These are phyloP conservation scores for Apiospora arundinis DNA, from an alignment of 2,329 filamentous ascomycete species.

Conservation along the genomic window DNA sequence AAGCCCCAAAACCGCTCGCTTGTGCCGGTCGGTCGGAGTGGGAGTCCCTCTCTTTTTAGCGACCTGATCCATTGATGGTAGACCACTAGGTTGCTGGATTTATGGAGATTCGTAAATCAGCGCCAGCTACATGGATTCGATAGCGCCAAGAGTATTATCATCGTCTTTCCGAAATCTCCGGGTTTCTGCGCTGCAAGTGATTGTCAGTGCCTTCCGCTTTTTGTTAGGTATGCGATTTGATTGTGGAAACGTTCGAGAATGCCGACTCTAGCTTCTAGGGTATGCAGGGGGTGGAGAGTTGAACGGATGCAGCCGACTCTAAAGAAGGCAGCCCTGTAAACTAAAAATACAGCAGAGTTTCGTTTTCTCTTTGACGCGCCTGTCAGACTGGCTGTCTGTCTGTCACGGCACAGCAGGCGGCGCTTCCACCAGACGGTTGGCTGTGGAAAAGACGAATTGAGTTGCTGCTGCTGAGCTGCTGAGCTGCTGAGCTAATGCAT, in stretches of 20 bases:
- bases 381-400: background rate
- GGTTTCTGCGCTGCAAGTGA: background rate
- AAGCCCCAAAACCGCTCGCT: no score
- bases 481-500: background rate
- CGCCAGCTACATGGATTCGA: background rate
- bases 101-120: background rate
- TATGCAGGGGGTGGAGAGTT: background rate
- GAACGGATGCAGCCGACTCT: conserved; percentile 4
- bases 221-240: background rate
- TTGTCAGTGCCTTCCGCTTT: conserved; percentile 3
- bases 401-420: background rate
- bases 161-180: background rate
- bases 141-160: background rate
- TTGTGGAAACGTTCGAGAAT: conserved; percentile 16
- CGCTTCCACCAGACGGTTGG: background rate
- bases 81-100: background rate
- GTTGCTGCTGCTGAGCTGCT: background rate
- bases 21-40: background rate
- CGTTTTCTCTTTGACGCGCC: background rate
- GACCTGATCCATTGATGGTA: background rate
- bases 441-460: background rate
- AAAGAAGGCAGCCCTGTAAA: background rate
- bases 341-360: conserved; percentile 13
- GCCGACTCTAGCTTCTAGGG: conserved; percentile 7
- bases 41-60: background rate